Base-by-base conservation (phyloP, 2,329 filamentous ascomycete species). In the Fusarium ambrosium region DNA sequence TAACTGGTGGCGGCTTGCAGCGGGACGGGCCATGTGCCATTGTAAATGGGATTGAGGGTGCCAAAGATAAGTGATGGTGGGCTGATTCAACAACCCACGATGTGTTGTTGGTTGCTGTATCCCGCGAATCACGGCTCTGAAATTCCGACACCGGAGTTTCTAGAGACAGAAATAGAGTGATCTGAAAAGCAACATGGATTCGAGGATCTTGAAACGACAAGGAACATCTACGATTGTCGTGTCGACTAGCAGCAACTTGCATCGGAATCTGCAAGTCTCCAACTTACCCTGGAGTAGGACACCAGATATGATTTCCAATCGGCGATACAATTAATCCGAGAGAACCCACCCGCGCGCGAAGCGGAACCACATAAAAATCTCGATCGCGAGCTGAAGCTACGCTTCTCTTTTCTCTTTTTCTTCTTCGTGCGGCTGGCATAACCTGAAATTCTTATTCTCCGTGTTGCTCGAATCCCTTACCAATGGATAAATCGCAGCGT, bases 391-490 rank as follows among this genome's bases (percentile, higher is more conserved):
- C 27, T 22, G n/a, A 76, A 81, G 77, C 75, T 45, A 0, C 61
- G 73, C 80, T 81, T 79, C 83, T 81, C 84, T 83, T 86, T 85
- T 85, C 80, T 84, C 81, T 85, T 90, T 89, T 87, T 86, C 86
- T 88, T 89, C 91, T 89, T 94, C 87, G 92, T 95, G 93, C 93
- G 93, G 93, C 92, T 87, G 91, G 91, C 91, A 92, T 90, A 88
- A 92, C 89, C 85, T 85, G 82, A 85, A 88, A 48, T 87, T 85
- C 86, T 82, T 90, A 90, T 89, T 90, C 89, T 90, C 92, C 92
- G 91, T 94, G 92, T 95, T 95, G 92, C 93, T 93, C 92, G 89
- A 88, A 87, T 92, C 87, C 86, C 81, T 82, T 77, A 62, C 82
- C 79, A 84, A 91, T 88, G 87, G 86, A 88, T 86, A 75, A 74